Percentiles rank a stretch among this genome's conserved stretches.
Evolutionary conservation across 2,329 filamentous ascomycete species (phyloP).

Genomic region (Neofusicoccum laricinum): DNA sequence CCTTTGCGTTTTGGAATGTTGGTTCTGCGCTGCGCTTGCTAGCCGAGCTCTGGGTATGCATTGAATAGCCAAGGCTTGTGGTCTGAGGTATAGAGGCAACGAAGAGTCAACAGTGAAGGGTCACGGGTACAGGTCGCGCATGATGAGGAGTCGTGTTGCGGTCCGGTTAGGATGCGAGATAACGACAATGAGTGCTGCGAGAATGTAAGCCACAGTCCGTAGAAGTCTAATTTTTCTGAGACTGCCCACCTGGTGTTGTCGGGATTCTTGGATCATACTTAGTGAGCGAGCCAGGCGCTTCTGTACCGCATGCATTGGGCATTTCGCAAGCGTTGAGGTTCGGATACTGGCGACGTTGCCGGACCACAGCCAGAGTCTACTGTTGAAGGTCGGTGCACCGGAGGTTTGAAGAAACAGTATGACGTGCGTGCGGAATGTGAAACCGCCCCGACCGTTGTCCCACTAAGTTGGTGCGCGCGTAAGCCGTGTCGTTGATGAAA

Average conservation of each 20-base stretch:
- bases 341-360: not conserved
- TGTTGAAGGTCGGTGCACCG: not conserved
- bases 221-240: too few species aligned
- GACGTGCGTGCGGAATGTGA: not conserved
- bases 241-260: too few species aligned
- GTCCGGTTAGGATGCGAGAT: not conserved
- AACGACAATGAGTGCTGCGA: too few species aligned
- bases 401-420: not conserved
- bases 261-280: too few species aligned
- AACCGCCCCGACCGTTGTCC: not conserved
- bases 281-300: not conserved
- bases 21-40: not conserved
- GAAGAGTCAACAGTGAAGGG: not conserved
- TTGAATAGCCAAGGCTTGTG: not conserved
- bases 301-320: not conserved
- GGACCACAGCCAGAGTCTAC: not conserved
- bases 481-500: not conserved
- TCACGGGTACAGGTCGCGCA: not conserved
- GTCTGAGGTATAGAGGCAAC: not conserved
- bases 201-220: too few species aligned
- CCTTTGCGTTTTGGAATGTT: not conserved
- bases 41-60: not conserved
- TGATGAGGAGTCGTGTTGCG: not conserved
- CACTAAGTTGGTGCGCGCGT: not conserved
- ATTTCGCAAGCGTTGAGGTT: not conserved